Evolutionary conservation across 306 rosid genomes (phyloP).

Genomic region (Cicer yamashitae): DNA sequence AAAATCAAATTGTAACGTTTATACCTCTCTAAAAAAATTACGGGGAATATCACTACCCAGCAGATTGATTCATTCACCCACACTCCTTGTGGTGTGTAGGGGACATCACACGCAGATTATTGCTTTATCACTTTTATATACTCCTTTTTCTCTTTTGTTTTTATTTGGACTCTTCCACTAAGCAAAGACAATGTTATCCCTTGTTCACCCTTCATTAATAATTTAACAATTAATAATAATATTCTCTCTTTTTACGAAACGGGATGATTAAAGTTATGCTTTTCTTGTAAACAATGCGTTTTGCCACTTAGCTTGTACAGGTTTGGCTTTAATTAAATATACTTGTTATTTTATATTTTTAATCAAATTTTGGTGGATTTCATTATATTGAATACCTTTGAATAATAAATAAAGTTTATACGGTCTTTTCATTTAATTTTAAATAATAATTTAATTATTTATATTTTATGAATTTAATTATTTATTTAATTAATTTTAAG

Average conservation of each 20-base stretch:
- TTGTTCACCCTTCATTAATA: not conserved
- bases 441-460: too few relatives aligned
- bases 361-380: not conserved
- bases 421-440: too few relatives aligned
- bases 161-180: constrained; percentile 49
- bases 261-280: constrained; percentile 52
- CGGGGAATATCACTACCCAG: not conserved
- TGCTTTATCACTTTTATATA: constrained; percentile 51
- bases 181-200: constrained; percentile 49
- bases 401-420: not conserved
- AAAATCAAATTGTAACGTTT: too few relatives aligned
- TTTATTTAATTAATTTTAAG: too few relatives aligned
- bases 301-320: constrained; percentile 9
- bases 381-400: not conserved
- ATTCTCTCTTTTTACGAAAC: constrained; percentile 13
- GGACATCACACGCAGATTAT: constrained; percentile 57
- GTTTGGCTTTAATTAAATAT: constrained; percentile 18
- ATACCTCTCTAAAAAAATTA: too few relatives aligned
- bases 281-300: constrained; percentile 49
- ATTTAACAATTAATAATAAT: not conserved
- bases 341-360: not conserved
- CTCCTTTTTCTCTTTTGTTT: constrained; percentile 43
- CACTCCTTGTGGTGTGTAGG: constrained; percentile 32
- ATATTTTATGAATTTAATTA: too few relatives aligned
- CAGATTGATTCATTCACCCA: constrained; percentile 47